These are phyloP conservation scores for Gamarada debralockiae DNA, from an alignment of 495 filamentous ascomycete species.

Conservation along the genomic window DNA sequence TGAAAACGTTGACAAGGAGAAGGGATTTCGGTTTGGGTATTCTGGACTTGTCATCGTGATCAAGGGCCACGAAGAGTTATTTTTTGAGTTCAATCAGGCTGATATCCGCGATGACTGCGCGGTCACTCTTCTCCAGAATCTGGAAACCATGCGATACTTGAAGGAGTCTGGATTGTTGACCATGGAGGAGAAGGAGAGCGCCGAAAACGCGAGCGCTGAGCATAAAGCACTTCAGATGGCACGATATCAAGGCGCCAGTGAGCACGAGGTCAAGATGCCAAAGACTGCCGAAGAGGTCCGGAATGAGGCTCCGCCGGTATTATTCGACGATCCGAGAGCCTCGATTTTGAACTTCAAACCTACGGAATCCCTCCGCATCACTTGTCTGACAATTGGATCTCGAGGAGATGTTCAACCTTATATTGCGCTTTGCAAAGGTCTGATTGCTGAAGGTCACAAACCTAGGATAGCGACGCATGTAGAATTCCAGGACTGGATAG, in stretches of 20 bases:
- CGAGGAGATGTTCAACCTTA: slow-evolving; percentile 97
- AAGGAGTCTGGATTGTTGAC: slow-evolving; percentile 67
- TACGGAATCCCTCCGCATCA: slow-evolving; percentile 73
- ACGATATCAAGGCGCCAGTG: slow-evolving; percentile 54
- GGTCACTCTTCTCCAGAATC: slow-evolving; percentile 69
- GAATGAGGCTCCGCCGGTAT: slow-evolving; percentile 61
- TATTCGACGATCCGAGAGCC: slow-evolving; percentile 88
- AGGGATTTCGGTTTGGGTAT: slow-evolving; percentile 90
- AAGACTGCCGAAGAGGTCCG: slow-evolving; percentile 44
- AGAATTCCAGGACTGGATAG: slow-evolving; percentile 87
- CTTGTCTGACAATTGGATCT: slow-evolving; percentile 93
- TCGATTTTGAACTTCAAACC: slow-evolving; percentile 97
- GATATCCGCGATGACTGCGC: slow-evolving; percentile 86
- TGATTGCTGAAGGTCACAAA: slow-evolving; percentile 82
- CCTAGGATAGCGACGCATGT: slow-evolving; percentile 87
- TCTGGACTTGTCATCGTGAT: slow-evolving; percentile 89
- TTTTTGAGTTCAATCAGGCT: slow-evolving; percentile 83
- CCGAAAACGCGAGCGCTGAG: slow-evolving; percentile 76
- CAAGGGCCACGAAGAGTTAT: slow-evolving; percentile 90
- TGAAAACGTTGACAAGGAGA: slow-evolving; percentile 92
- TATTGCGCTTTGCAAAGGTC: slow-evolving; percentile 89
- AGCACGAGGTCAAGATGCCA: slow-evolving; percentile 55
- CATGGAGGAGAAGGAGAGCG: slow-evolving; percentile 64
- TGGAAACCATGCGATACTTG: slow-evolving; percentile 70
- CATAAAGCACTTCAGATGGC: slow-evolving; percentile 79